phyloP scores from a whole-genome alignment of 2,329 filamentous ascomycete species.

The Apiospora aurea region DNA sequence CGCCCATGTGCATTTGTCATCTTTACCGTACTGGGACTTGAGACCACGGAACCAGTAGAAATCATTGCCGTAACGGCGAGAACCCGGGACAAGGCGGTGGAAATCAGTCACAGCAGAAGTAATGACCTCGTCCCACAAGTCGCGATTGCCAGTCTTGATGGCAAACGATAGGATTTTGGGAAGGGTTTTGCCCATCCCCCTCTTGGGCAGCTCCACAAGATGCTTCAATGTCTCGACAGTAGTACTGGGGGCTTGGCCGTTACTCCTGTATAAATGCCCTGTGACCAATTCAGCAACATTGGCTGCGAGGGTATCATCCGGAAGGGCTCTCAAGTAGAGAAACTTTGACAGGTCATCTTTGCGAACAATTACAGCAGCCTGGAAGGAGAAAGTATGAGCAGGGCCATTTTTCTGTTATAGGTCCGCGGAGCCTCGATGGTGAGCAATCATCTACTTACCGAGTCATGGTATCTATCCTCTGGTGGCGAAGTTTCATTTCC shows the following conservation, averaged over 20 bases:
- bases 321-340: not conserved
- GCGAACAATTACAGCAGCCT: not conserved
- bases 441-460: slow-evolving; percentile 23
- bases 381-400: not conserved
- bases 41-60: not conserved
- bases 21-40: not conserved
- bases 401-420: not conserved
- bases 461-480: slow-evolving; percentile 31
- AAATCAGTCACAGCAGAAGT: not conserved
- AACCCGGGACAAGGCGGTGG: not conserved
- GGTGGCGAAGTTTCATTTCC: slow-evolving; percentile 31
- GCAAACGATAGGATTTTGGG: not conserved
- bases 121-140: not conserved
- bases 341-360: not conserved
- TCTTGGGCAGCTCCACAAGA: not conserved
- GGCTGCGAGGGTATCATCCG: not conserved
- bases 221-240: not conserved
- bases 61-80: too few relatives aligned
- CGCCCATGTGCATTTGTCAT: not conserved
- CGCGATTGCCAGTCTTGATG: not conserved
- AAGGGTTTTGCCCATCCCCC: not conserved
- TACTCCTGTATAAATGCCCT: not conserved
- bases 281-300: not conserved
- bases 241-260: not conserved
- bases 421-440: too few relatives aligned